phyloP scores from a whole-genome alignment of 2,329 filamentous ascomycete species.

The Cercospora beticola region DNA sequence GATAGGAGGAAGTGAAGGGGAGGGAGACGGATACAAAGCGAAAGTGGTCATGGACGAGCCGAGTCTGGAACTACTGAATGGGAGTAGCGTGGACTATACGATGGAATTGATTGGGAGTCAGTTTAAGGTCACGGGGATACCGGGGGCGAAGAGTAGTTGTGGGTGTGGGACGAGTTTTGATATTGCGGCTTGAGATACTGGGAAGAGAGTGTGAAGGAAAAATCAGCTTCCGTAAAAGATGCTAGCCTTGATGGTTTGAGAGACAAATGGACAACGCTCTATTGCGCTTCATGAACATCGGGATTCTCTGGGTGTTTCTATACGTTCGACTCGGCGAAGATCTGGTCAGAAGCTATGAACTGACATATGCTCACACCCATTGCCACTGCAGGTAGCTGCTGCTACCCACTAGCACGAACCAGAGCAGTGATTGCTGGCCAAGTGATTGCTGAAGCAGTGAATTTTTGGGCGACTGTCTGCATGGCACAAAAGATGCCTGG shows the following conservation, averaged over 20 bases:
- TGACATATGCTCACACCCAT: not conserved
- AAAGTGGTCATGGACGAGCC: constrained; percentile 87
- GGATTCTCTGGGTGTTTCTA: too few species aligned
- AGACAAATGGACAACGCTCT: too few species aligned
- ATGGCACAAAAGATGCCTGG: not conserved
- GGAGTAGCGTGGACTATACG: constrained; percentile 94
- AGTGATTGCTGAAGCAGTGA: not conserved
- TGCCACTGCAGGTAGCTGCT: too few species aligned
- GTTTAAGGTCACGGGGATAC: constrained; percentile 96
- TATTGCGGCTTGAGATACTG: constrained; percentile 55
- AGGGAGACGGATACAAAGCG: constrained; percentile 53
- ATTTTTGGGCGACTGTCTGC: not conserved
- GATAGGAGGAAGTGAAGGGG: constrained; percentile 18
- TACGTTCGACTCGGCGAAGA: too few species aligned
- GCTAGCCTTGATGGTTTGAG: too few species aligned
- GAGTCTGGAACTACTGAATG: constrained; percentile 83
- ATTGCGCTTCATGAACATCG: too few species aligned
- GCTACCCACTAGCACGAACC: not conserved
- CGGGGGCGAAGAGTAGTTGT: constrained; percentile 86
- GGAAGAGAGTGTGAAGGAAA: too few species aligned
- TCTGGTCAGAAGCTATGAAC: not conserved
- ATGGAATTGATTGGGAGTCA: constrained; percentile 93
- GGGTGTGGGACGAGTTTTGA: constrained; percentile 98
- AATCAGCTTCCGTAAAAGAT: too few species aligned
- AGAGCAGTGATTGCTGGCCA: too few species aligned